Evolutionary conservation across 257 asterid species (phyloP).

Genomic region (Thymus mandschuricus): DNA sequence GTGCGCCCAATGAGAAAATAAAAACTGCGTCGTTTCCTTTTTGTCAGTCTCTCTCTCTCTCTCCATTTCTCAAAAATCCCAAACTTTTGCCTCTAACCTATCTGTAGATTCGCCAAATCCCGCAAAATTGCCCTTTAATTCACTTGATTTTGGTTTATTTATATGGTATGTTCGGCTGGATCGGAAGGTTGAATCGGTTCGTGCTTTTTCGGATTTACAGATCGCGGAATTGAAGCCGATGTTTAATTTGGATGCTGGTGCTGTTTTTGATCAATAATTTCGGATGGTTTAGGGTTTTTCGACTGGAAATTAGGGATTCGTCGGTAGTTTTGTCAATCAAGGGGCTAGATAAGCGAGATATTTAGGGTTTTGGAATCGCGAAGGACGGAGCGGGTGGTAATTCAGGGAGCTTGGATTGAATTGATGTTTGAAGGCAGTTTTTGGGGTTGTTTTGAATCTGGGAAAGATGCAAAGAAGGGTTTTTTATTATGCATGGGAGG

Average conservation of each 20-base stretch:
- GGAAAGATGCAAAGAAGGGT: slow-evolving; percentile 48
- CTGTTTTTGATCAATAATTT: background rate
- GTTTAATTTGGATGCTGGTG: slow-evolving; percentile 6
- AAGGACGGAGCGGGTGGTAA: slow-evolving; percentile 23
- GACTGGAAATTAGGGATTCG: slow-evolving; percentile 25
- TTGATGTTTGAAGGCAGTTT: slow-evolving; percentile 41
- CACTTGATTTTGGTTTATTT: slow-evolving; percentile 13
- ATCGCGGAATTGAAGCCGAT: slow-evolving; percentile 31
- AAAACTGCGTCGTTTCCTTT: slow-evolving; percentile 32
- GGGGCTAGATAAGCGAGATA: slow-evolving; percentile 16
- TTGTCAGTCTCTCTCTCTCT: slow-evolving; percentile 30
- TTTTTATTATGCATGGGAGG: slow-evolving; percentile 57
- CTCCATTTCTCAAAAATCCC: slow-evolving; percentile 27
- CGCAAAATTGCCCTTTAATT: slow-evolving; percentile 7
- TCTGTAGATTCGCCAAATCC: slow-evolving; percentile 25
- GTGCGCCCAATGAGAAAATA: slow-evolving; percentile 31
- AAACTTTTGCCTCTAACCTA: slow-evolving; percentile 11
- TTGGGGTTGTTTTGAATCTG: slow-evolving; percentile 24
- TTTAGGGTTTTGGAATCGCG: slow-evolving; percentile 27
- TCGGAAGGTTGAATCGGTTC: slow-evolving; percentile 30
- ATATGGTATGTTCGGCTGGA: slow-evolving; percentile 6
- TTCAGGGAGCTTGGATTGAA: slow-evolving; percentile 26
- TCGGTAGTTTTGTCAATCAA: slow-evolving; percentile 25
- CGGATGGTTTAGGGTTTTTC: slow-evolving; percentile 25
- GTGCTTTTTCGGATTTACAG: slow-evolving; percentile 29